Base-by-base conservation (phyloP, 2,329 filamentous ascomycete species). In the Bretziella fagacearum region DNA sequence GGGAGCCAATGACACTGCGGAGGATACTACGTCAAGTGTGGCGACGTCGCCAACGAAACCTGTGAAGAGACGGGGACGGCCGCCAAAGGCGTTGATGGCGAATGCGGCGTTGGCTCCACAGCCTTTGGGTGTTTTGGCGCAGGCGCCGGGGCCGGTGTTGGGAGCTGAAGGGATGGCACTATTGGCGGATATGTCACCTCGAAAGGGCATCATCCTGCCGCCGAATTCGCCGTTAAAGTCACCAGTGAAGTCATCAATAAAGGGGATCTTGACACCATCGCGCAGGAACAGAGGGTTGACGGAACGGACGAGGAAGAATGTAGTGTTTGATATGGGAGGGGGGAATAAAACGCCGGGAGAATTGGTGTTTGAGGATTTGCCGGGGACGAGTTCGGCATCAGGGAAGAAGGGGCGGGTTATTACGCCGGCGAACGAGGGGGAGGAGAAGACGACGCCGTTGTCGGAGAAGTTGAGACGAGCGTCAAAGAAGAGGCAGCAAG, bases 251-350 rank as follows among this genome's bases (percentile, higher is more conserved):
- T 35, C 51, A 30, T 52, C 57, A n/a, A 63, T 70, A 7, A 76
- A 70, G 55, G 65, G 73, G 6, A 79, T 78, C 47, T 56, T 77
- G 35, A 70, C 71, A 2, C 73, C 75, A 3, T 63, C 62, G 15
- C 73, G 69, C 57, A 66, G 55, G 36, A 52, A 50, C 6, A 58
- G 57, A 32, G 41, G 51, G 17, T 45, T 49, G 17, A 64, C 55
- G 53, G 61, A 44, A 20, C 58, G 57, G 15, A 56, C 58, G 15
- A 64, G 59, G 11, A 79, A 78, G 58, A 77, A 60, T 52, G 74
- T 78, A 11, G 68, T 65, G 0, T 79, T 78, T 54, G 63, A 67
- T 13, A 53, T 54, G 27, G 20, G 55, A 13, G 36, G 36, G 4
- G 55, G 29, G 53, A 53, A n/a, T n/a, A n/a, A 22, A 53, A 55